Conservation (phyloP, 129 eudicot species). For the Flaveria robusta region DNA sequence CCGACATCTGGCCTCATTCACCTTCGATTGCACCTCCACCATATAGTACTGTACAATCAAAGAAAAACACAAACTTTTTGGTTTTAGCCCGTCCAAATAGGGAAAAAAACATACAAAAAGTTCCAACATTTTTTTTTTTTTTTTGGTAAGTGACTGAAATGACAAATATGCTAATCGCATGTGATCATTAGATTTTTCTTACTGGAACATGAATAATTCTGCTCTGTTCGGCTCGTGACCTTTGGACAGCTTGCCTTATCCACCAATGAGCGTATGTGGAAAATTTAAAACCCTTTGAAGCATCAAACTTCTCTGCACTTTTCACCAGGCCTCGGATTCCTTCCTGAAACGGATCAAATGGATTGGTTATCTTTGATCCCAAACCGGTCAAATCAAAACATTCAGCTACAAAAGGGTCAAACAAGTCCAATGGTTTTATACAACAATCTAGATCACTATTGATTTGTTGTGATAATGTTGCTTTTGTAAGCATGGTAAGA, state of each 20-base stretch:
- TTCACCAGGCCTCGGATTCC: constrained; percentile 88
- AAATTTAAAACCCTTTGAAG: constrained; percentile 85
- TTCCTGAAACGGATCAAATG: constrained; percentile 50
- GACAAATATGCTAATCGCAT: constrained; percentile 4
- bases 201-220: constrained; percentile 89
- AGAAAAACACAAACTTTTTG: background rate
- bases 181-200: constrained; percentile 29
- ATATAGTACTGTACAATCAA: constrained; percentile 63
- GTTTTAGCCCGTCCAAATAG: background rate
- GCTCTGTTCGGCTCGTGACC: constrained; percentile 83
- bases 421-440: background rate
- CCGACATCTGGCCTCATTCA: constrained; percentile 69
- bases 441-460: background rate
- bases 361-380: background rate
- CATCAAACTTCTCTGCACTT: constrained; percentile 92
- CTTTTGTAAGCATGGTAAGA: background rate
- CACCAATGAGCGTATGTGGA: constrained; percentile 99
- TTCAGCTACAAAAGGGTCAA: background rate
- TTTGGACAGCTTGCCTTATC: constrained; percentile 90
- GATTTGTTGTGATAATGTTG: background rate
- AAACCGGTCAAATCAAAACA: background rate
- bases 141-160: background rate
- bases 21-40: constrained; percentile 82
- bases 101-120: background rate
- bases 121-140: background rate